Base-by-base conservation (phyloP, 140 eudicot species). In the Cichorium intybus region DNA sequence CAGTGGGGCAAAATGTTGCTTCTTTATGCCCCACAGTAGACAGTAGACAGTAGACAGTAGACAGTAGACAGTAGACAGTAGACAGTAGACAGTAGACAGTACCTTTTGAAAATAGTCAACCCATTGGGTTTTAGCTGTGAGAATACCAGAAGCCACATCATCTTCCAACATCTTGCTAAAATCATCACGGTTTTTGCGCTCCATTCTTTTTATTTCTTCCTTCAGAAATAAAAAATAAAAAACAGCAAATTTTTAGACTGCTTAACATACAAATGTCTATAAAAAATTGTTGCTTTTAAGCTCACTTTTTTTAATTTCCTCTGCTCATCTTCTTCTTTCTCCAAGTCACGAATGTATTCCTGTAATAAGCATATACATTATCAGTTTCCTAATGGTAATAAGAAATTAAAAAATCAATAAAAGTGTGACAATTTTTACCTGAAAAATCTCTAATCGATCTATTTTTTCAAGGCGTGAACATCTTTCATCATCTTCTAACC, bases 151-250 rank as follows among this genome's bases (percentile, higher is more conserved):
- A 37, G 69, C 67, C 26, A 86, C 85, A 82, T 94, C 78, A 60
- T 80, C 97, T 22, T 89, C 95, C 88, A 94, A 63, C 86, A 89
- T 64, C 79, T 89, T 89, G 62, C 99, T 86, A 52, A 89, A 94
- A 34, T 89, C 97, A 70, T 94, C 99, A 60, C 99, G 99, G 67
- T 94, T 94, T 80, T 81, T 94, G 17, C 99, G 85, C 72, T 94
- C 99, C 57, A 74, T 82, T 78, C 88, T 82, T 69, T 91, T 89
- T 24, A 71, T 52, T 74, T 86, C 91, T 76, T 89, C 99, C 99
- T 94, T 43, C 22, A 68, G 69, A 24, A 66, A 33, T 45, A 28
- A 17, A 24, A 65, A 0, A 15, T n/a, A 43, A 14, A 41, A 11
- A 0, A 60, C 12, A 16, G 9, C 16, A 48, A 54, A n/a, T n/a